Evolutionary conservation across 2,329 filamentous ascomycete genomes (phyloP).

Genomic region (Cercospora sp.): DNA sequence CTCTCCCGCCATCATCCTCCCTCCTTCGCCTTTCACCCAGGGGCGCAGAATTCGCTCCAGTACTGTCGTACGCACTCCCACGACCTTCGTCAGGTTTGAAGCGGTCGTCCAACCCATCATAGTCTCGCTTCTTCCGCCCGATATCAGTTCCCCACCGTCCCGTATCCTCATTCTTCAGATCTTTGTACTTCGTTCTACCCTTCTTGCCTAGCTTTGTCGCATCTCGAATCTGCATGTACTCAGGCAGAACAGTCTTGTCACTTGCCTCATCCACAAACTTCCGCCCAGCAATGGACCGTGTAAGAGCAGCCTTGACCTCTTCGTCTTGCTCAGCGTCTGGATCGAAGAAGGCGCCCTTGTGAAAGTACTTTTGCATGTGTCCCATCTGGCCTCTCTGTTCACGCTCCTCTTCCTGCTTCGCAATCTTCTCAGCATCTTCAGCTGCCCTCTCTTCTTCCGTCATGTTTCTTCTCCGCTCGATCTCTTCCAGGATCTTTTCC

Average conservation of each 20-base stretch:
- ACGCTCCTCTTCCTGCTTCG: constrained; percentile 73
- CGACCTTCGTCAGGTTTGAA: constrained; percentile 62
- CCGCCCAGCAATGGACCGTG: constrained; percentile 82
- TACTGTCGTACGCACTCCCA: constrained; percentile 50
- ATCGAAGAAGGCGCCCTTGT: constrained; percentile 94
- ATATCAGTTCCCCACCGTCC: constrained; percentile 72
- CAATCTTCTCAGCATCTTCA: constrained; percentile 79
- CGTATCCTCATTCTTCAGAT: constrained; percentile 87
- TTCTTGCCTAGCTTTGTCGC: constrained; percentile 93
- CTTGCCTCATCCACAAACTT: constrained; percentile 79
- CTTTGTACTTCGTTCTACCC: constrained; percentile 84
- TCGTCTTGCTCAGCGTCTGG: constrained; percentile 61
- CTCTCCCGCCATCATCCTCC: constrained; percentile 42
- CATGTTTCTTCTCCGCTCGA: constrained; percentile 83
- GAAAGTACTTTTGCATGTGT: constrained; percentile 94
- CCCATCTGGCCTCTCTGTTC: constrained; percentile 76
- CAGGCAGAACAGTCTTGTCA: constrained; percentile 79
- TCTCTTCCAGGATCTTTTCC: constrained; percentile 83
- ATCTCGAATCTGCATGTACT: constrained; percentile 89
- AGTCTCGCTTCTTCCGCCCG: constrained; percentile 54
- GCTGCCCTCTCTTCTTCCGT: constrained; percentile 81
- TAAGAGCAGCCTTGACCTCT: constrained; percentile 73
- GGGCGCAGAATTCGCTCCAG: constrained; percentile 70
- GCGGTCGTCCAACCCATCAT: constrained; percentile 60
- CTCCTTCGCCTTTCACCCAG: constrained; percentile 62